Percentiles rank a stretch among this genome's conserved stretches.
phyloP scores from a whole-genome alignment of 2,329 filamentous ascomycete species.

The Fusarium sp. region DNA sequence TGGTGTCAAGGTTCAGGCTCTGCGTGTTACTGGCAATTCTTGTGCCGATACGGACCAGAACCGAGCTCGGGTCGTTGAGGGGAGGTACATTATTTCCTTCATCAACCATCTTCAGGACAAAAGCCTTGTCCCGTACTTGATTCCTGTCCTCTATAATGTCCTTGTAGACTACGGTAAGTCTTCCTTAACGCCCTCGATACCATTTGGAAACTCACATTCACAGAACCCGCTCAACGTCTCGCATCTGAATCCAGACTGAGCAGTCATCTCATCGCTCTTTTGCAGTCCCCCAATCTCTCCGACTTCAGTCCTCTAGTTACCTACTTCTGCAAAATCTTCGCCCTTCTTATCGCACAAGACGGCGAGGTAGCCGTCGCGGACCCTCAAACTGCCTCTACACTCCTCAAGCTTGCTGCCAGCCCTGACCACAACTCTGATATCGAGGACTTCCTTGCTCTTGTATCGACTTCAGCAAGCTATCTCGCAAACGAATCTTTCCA shows the following conservation, averaged over 20 bases:
- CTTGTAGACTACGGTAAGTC: slow-evolving; percentile 71
- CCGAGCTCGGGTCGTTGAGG: slow-evolving; percentile 66
- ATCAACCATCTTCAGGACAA: slow-evolving; percentile 63
- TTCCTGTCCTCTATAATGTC: slow-evolving; percentile 73
- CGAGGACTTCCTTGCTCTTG: slow-evolving; percentile 67
- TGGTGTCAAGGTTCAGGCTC: slow-evolving; percentile 65
- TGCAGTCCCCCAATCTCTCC: slow-evolving; percentile 61
- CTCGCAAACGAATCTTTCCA: slow-evolving; percentile 68
- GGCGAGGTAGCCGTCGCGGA: slow-evolving; percentile 61
- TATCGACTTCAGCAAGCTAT: slow-evolving; percentile 67
- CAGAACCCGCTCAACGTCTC: slow-evolving; percentile 70
- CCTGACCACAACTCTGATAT: slow-evolving; percentile 59
- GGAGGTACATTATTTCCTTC: slow-evolving; percentile 62
- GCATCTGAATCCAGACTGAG: slow-evolving; percentile 67
- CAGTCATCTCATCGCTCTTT: slow-evolving; percentile 62
- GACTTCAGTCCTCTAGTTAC: slow-evolving; percentile 60
- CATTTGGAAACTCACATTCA: slow-evolving; percentile 4
- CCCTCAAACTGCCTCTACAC: slow-evolving; percentile 61
- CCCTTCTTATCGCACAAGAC: slow-evolving; percentile 66
- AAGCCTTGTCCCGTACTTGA: slow-evolving; percentile 63
- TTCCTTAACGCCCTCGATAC: background rate
- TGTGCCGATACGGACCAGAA: slow-evolving; percentile 75
- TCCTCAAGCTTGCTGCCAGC: slow-evolving; percentile 64
- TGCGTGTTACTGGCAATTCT: slow-evolving; percentile 72
- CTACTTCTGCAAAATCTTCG: slow-evolving; percentile 69